A percentile compares a stretch with the other conserved stretches of the same genome.
phyloP scores from a whole-genome alignment of 257 asterid genomes.

The Eustoma russellianum region DNA sequence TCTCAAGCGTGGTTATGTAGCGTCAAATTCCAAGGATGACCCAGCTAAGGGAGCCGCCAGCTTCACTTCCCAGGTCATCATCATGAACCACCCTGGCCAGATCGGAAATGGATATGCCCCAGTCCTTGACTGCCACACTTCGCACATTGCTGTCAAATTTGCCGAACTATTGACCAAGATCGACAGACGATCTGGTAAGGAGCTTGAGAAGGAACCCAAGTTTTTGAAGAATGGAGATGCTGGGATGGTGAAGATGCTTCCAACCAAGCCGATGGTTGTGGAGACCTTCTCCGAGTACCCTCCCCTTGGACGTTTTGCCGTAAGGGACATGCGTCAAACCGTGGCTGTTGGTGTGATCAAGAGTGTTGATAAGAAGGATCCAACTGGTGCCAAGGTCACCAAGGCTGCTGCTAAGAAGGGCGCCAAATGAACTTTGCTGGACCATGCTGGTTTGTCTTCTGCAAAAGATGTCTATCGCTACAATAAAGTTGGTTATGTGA shows the following conservation, averaged over 20 bases:
- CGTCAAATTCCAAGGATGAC: conserved; percentile 77
- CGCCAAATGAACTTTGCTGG: conserved; percentile 44
- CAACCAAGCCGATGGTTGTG: conserved; percentile 79
- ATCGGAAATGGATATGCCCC: conserved; percentile 70
- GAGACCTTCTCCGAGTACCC: conserved; percentile 56
- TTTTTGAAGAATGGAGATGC: conserved; percentile 75
- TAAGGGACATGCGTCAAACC: conserved; percentile 71
- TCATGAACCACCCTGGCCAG: conserved; percentile 79
- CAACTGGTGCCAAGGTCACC: conserved; percentile 64
- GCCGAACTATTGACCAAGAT: conserved; percentile 61
- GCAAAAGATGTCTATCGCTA: conserved; percentile 2
- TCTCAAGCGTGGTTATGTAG: conserved; percentile 72
- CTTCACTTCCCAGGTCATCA: conserved; percentile 66
- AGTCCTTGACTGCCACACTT: conserved; percentile 63
- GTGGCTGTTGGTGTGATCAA: conserved; percentile 43
- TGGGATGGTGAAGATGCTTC: conserved; percentile 70
- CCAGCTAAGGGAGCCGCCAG: conserved; percentile 65
- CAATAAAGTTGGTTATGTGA: conserved; percentile 8
- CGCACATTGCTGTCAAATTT: conserved; percentile 65
- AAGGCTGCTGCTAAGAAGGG: conserved; percentile 82
- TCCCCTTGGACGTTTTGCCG: conserved; percentile 64
- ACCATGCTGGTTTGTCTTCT: not conserved
- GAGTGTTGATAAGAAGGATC: conserved; percentile 44
- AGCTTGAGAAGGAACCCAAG: conserved; percentile 65
- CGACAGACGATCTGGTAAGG: conserved; percentile 76